Evolutionary conservation across 176 grass and related monocot genomes (phyloP).

Genomic region (Miscanthus lutarioriparius): DNA sequence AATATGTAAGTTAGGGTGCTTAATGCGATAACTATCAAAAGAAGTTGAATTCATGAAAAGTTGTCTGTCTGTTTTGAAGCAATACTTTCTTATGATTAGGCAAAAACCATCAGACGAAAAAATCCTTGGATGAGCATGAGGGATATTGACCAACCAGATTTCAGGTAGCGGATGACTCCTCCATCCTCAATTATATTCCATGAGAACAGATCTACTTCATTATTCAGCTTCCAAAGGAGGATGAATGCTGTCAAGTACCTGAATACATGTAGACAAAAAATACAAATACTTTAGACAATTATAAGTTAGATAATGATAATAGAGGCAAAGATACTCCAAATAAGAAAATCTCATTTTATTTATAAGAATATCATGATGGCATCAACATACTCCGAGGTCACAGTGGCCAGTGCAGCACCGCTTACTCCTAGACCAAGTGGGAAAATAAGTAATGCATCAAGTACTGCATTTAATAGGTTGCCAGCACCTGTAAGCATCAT

Average conservation of each 20-base stretch:
- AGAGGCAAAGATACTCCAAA: constrained; percentile 29
- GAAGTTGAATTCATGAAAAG: neutral
- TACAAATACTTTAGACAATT: neutral
- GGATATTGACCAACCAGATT: constrained; percentile 66
- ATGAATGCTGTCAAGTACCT: constrained; percentile 84
- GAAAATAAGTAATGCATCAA: constrained; percentile 84
- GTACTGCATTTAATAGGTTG: constrained; percentile 74
- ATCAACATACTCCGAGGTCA: constrained; percentile 85
- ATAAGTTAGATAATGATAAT: neutral
- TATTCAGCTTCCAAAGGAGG: constrained; percentile 86
- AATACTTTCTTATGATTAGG: neutral
- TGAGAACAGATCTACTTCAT: constrained; percentile 65
- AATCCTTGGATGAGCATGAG: constrained; percentile 9
- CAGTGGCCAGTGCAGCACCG: constrained; percentile 87
- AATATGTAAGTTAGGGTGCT: neutral
- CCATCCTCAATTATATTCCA: constrained; percentile 47
- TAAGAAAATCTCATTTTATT: constrained; percentile 36
- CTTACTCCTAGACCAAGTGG: constrained; percentile 85
- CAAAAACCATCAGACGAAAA: constrained; percentile 3
- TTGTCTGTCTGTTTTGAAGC: neutral
- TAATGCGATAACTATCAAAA: neutral
- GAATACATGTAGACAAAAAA: constrained; percentile 28
- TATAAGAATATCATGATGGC: constrained; percentile 28
- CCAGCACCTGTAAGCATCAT: constrained; percentile 61
- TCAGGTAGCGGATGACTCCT: constrained; percentile 68